Evolutionary conservation across 352 stramenopile species (phyloP), one percentile per base, ranked within the genome.

Genomic region (Elongisporangium anandrum): DNA sequence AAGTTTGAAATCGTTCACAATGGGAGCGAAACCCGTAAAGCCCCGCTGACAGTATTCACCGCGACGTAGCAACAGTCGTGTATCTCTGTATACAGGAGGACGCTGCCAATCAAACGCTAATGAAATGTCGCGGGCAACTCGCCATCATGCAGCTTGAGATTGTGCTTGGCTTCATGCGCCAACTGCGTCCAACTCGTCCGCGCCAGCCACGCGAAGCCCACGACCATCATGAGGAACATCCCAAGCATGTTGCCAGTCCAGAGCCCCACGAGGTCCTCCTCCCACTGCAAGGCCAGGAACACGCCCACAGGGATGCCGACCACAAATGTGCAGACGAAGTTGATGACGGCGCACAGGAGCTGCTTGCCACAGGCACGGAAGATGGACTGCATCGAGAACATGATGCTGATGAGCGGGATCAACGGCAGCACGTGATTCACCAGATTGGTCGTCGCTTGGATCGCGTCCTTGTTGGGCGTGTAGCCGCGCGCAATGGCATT

Each of bases 201-300:
- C 0, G 4, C 29, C 0, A 72, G 54, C 65, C 65, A 72, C 0
- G 56, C 12, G 16, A 68, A 9, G 29, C 59, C 60, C 13, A 45
- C 61, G 17, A 57, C 29, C 1, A 47, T 61, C 41, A 41, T 68
- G 16, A 66, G 20, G 8, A 60, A 26, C 17, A 68, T 56, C 17
- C 60, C 65, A 1, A 68, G 19, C 9, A 65, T 52, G 23, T 54
- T 65, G 13, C 65, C 65, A 15, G 60, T 29, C 65, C 65, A 72
- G 10, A 72, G 61, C 12, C 65, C 65, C 7, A 72, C 57, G 45
- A 72, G 60, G 26, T 61, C 65, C 20, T 56, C 45, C 19, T 57
- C 29, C 3, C 56, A n/a, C 8, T 24, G 20, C 17, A 68, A 34
- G n/a, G 65, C 65, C 29, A 67, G 55, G 21, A 39, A 51, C n/a